Evolutionary conservation across 2,329 filamentous ascomycete species (phyloP).

Genomic region (Alternaria postmessia): DNA sequence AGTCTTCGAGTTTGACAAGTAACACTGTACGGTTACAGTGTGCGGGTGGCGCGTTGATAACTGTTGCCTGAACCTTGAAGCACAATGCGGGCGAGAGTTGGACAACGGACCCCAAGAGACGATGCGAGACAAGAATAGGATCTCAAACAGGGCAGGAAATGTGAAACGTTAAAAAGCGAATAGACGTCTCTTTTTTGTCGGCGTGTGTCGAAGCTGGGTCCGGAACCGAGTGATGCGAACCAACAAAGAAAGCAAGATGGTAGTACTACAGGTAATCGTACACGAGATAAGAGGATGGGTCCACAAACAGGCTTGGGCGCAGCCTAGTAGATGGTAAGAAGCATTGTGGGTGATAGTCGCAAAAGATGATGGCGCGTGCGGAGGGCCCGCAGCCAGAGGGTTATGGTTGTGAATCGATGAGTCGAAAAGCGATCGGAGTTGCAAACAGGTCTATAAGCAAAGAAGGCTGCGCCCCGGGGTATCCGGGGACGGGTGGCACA

Average conservation of each 20-base stretch:
- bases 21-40: constrained; percentile 19
- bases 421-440: constrained; percentile 25
- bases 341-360: constrained; percentile 20
- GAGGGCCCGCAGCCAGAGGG: constrained; percentile 24
- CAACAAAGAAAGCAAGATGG: constrained; percentile 19
- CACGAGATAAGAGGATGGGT: constrained; percentile 21
- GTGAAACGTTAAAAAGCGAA: not conserved
- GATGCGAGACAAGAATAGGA: constrained; percentile 20
- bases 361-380: constrained; percentile 21
- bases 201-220: constrained; percentile 6
- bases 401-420: constrained; percentile 14
- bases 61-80: constrained; percentile 22
- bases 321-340: constrained; percentile 17
- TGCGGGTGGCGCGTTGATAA: constrained; percentile 13
- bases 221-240: constrained; percentile 10
- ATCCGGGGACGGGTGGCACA: constrained; percentile 26
- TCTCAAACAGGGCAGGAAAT: constrained; percentile 3
- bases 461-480: constrained; percentile 15
- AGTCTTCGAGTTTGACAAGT: constrained; percentile 16
- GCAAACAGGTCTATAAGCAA: constrained; percentile 26
- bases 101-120: constrained; percentile 6
- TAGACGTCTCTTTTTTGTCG: not conserved
- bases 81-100: constrained; percentile 27
- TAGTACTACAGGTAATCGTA: constrained; percentile 25
- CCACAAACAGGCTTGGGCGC: constrained; percentile 15